phyloP scores from a whole-genome alignment of 202 grass and related monocot genomes.

The Sporobolus alterniflorus region DNA sequence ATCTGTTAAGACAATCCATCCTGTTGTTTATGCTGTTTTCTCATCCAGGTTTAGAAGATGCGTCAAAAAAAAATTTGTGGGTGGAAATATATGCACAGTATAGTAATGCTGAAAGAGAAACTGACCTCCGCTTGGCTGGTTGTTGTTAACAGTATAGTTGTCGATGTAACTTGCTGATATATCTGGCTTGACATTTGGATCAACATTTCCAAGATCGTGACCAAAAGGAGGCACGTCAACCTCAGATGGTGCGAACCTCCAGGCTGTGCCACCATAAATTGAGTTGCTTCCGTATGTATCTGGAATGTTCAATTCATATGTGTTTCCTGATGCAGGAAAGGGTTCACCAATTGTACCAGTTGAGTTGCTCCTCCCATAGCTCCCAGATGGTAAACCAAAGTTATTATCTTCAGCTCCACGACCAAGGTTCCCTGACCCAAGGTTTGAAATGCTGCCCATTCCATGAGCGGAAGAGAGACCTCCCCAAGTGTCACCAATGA shows the following conservation, averaged over 20 bases:
- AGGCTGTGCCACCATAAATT: constrained; percentile 70
- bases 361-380: constrained; percentile 56
- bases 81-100: constrained; percentile 5
- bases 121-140: constrained; percentile 88
- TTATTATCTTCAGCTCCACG: constrained; percentile 44
- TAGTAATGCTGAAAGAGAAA: constrained; percentile 37
- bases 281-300: constrained; percentile 62
- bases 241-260: constrained; percentile 73
- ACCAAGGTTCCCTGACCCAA: constrained; percentile 42
- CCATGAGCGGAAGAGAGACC: constrained; percentile 55
- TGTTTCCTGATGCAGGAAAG: constrained; percentile 64
- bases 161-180: constrained; percentile 62
- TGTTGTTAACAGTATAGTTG: constrained; percentile 79
- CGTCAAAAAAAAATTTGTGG: not conserved
- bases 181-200: constrained; percentile 55
- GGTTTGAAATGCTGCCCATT: constrained; percentile 47
- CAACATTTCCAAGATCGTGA: constrained; percentile 67
- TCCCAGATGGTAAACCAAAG: constrained; percentile 52
- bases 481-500: constrained; percentile 54
- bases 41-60: constrained; percentile 27
- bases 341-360: constrained; percentile 56
- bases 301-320: constrained; percentile 57
- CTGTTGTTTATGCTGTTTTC: not conserved
- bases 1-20: not conserved
- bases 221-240: constrained; percentile 67